A percentile compares a stretch with the other conserved stretches of the same genome.
These are phyloP conservation scores for Parasitella parasitica DNA, from an alignment of 371 early-diverging fungal genomes.

Conservation along the genomic window DNA sequence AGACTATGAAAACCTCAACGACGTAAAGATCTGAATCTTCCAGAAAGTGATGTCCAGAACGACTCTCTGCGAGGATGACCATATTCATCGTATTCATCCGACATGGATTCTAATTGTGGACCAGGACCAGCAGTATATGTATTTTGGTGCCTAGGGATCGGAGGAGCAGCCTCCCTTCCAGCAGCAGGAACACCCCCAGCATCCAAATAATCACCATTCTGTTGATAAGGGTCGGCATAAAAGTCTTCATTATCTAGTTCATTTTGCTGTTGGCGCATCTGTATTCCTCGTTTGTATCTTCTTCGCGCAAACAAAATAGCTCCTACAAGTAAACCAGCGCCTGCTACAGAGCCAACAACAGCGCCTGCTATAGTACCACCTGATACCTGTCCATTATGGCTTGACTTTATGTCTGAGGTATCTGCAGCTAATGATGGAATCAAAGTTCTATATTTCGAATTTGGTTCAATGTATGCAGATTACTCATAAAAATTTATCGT, in stretches of 20 bases:
- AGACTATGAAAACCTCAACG: background rate
- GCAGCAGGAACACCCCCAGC: background rate
- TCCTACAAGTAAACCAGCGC: background rate
- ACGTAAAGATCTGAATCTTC: slow-evolving; percentile 22
- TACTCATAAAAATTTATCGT: background rate
- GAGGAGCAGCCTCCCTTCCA: background rate
- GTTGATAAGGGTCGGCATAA: slow-evolving; percentile 19
- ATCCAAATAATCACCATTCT: background rate
- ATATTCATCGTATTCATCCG: slow-evolving; percentile 23
- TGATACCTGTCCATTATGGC: background rate
- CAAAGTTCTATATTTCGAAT: slow-evolving; percentile 1
- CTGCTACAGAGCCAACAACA: slow-evolving; percentile 7
- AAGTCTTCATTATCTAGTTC: slow-evolving; percentile 18
- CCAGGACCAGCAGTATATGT: background rate
- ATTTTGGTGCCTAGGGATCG: background rate
- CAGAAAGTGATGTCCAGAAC: slow-evolving; percentile 2
- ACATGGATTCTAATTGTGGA: background rate
- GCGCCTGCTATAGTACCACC: slow-evolving; percentile 11
- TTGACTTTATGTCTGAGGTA: background rate
- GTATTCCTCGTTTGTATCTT: background rate
- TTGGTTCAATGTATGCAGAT: no score
- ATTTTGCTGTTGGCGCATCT: background rate
- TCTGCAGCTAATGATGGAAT: slow-evolving; percentile 10
- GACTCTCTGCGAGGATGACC: slow-evolving; percentile 4
- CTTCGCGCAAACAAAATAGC: background rate